phyloP scores from a whole-genome alignment of 108 stramenopile species.

The Schizochytrium sp. region DNA sequence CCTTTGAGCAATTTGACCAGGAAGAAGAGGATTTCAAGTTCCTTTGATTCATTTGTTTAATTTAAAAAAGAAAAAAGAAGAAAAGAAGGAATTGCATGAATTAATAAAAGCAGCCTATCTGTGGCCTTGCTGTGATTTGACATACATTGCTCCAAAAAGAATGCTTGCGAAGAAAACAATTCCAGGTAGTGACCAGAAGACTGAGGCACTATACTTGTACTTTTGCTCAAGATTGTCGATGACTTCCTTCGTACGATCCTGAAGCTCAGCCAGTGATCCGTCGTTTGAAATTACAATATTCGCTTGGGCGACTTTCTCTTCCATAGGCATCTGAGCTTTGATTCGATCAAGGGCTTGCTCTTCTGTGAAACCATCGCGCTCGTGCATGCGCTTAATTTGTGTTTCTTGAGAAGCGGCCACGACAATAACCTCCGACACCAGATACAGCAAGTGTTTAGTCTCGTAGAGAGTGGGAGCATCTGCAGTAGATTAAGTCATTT shows the following conservation, averaged over 20 bases:
- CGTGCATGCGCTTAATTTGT: background rate
- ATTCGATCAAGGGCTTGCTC: slow-evolving; percentile 55
- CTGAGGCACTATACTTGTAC: slow-evolving; percentile 27
- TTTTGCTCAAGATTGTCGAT: background rate
- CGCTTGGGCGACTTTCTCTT: background rate
- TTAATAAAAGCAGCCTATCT: too few species aligned
- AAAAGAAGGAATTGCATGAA: too few species aligned
- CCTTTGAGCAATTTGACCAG: too few species aligned
- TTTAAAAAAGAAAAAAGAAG: too few species aligned
- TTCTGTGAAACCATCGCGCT: slow-evolving; percentile 14
- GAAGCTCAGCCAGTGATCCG: background rate
- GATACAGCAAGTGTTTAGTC: background rate
- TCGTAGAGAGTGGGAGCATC: slow-evolving; percentile 50
- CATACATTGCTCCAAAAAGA: background rate
- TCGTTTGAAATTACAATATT: slow-evolving; percentile 50
- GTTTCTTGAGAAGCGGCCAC: slow-evolving; percentile 28
- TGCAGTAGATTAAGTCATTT: background rate
- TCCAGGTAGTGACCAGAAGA: slow-evolving; percentile 15
- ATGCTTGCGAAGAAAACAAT: slow-evolving; percentile 5
- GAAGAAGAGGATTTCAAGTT: too few species aligned
- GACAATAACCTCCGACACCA: slow-evolving; percentile 45
- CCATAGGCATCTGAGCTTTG: slow-evolving; percentile 38
- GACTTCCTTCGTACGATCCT: background rate
- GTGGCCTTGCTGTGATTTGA: background rate
- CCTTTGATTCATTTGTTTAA: too few species aligned